Percentiles rank a stretch among this genome's conserved stretches.
Evolutionary conservation across 78 protist genomes (phyloP).

Genomic region (Creolimax fragrantissima): DNA sequence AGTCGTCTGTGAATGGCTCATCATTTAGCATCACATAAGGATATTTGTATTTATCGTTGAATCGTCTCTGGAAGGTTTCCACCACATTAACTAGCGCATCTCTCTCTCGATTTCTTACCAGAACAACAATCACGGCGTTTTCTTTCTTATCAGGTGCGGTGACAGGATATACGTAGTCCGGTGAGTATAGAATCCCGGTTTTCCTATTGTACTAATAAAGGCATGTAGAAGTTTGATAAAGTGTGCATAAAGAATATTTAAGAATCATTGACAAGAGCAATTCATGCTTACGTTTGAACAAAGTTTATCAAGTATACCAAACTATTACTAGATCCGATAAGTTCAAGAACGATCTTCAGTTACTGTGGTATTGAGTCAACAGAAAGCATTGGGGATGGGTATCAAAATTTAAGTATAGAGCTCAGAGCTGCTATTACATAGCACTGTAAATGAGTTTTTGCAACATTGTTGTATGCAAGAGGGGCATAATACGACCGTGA

Average conservation of each 20-base stretch:
- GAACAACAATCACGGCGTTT: background rate
- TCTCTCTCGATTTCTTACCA: background rate
- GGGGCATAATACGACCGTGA: too few species aligned
- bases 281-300: background rate
- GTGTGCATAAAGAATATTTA: background rate
- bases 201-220: background rate
- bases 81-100: background rate
- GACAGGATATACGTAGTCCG: background rate
- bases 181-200: background rate
- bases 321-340: background rate
- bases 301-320: background rate
- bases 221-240: too few species aligned
- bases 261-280: background rate
- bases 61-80: background rate
- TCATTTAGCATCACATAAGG: background rate
- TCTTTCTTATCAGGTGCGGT: background rate
- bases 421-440: too few species aligned
- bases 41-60: background rate
- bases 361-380: background rate
- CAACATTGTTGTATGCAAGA: too few species aligned
- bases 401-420: too few species aligned
- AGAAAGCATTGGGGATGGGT: too few species aligned
- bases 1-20: background rate
- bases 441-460: too few species aligned
- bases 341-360: background rate